A percentile compares a stretch with the other conserved stretches of the same genome.
phyloP scores from a whole-genome alignment of 2,329 filamentous ascomycete genomes.

The Ascochyta lentis region DNA sequence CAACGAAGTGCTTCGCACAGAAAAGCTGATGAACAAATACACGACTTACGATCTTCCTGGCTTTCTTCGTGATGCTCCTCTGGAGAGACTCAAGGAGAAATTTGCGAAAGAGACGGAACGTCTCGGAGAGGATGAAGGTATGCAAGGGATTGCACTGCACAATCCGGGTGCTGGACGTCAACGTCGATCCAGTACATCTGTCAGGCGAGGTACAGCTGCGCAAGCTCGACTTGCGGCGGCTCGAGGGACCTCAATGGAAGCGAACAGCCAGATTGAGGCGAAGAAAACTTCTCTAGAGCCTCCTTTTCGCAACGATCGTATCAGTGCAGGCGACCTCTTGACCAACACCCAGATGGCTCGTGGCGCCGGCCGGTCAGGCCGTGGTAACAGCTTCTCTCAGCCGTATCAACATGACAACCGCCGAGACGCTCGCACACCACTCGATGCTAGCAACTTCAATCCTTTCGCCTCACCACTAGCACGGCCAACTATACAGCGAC shows the following conservation, averaged over 20 bases:
- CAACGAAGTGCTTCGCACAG: slow-evolving; percentile 88
- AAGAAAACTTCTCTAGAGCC: slow-evolving; percentile 36
- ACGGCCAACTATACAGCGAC: slow-evolving; percentile 63
- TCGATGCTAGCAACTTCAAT: slow-evolving; percentile 53
- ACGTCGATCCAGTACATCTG: slow-evolving; percentile 69
- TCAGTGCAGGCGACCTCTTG: slow-evolving; percentile 72
- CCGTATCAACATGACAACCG: slow-evolving; percentile 53
- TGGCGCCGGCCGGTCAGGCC: slow-evolving; percentile 59
- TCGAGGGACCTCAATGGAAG: slow-evolving; percentile 46
- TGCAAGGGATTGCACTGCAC: slow-evolving; percentile 94
- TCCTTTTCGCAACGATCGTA: slow-evolving; percentile 36
- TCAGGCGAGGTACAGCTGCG: slow-evolving; percentile 80
- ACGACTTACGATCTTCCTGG: slow-evolving; percentile 92
- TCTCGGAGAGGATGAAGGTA: slow-evolving; percentile 78
- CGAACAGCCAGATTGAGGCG: slow-evolving; percentile 26
- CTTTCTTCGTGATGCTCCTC: slow-evolving; percentile 80
- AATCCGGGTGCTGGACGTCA: slow-evolving; percentile 73
- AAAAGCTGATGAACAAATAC: slow-evolving; percentile 92
- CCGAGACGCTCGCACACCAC: slow-evolving; percentile 53
- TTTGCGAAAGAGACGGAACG: slow-evolving; percentile 86
- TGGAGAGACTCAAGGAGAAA: slow-evolving; percentile 89
- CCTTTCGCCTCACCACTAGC: slow-evolving; percentile 46
- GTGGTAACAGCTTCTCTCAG: slow-evolving; percentile 55
- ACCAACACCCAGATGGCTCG: slow-evolving; percentile 77
- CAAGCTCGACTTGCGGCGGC: slow-evolving; percentile 66